Conservation (phyloP, 140 eudicot genomes). For the Oenanthe javanica region DNA sequence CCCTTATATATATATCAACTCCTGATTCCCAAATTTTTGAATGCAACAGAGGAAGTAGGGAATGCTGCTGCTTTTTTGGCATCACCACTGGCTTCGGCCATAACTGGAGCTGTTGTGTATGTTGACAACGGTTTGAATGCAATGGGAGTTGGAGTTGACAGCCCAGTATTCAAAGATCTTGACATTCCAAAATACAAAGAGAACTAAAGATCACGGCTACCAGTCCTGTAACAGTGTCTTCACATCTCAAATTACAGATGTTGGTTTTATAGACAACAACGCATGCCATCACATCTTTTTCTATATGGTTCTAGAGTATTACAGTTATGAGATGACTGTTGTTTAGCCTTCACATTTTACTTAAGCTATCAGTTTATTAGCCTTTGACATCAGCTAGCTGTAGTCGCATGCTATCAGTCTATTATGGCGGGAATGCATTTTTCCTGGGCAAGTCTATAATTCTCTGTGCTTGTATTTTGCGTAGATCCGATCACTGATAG, state of each 20-base stretch:
- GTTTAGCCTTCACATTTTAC: background rate
- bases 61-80: constrained; percentile 36
- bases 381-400: background rate
- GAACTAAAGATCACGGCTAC: constrained; percentile 2
- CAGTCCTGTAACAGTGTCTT: background rate
- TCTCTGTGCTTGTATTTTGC: background rate
- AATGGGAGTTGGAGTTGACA: constrained; percentile 39
- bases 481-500: background rate
- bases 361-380: background rate
- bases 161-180: constrained; percentile 29
- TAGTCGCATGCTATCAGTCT: background rate
- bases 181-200: constrained; percentile 16
- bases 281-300: background rate
- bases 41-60: constrained; percentile 31
- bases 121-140: constrained; percentile 39
- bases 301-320: background rate
- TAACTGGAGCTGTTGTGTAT: constrained; percentile 31
- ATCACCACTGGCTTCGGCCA: constrained; percentile 36
- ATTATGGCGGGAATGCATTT: background rate
- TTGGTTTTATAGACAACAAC: constrained; percentile 1
- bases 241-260: background rate
- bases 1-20: background rate
- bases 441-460: background rate
- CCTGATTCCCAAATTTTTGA: background rate
- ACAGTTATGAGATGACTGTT: background rate